Percentiles rank a stretch among this genome's conserved stretches.
These are phyloP conservation scores for Talaromyces nanjingensis DNA, from an alignment of 495 filamentous ascomycete genomes.

Conservation along the genomic window DNA sequence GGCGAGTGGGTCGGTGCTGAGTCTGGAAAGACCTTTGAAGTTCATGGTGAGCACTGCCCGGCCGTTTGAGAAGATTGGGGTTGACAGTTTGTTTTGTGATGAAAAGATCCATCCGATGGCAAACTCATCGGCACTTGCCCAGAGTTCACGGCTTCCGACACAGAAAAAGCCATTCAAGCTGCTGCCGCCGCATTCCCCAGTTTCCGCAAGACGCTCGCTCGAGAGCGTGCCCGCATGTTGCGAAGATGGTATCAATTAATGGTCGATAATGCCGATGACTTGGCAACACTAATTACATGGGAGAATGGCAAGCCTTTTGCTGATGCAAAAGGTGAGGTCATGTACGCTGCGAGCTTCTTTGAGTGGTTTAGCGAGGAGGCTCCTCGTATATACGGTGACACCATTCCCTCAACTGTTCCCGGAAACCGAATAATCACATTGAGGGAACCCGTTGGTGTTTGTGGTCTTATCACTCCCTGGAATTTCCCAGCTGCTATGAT, in stretches of 20 bases:
- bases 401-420: constrained; percentile 51
- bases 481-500: constrained; percentile 85
- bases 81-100: background rate
- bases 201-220: constrained; percentile 68
- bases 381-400: constrained; percentile 62
- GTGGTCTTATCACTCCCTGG: constrained; percentile 45
- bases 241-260: constrained; percentile 48
- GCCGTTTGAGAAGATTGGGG: constrained; percentile 4
- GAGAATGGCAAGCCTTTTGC: constrained; percentile 72
- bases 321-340: constrained; percentile 67
- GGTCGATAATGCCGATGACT: constrained; percentile 66
- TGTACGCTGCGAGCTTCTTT: constrained; percentile 71
- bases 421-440: constrained; percentile 30
- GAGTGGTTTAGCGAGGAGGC: constrained; percentile 81
- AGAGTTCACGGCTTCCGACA: constrained; percentile 70
- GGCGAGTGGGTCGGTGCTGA: constrained; percentile 73
- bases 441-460: constrained; percentile 31
- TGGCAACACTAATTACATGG: constrained; percentile 54
- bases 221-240: constrained; percentile 61
- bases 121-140: constrained; percentile 75
- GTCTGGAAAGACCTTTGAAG: constrained; percentile 75
- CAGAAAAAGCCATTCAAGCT: constrained; percentile 68
- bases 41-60: constrained; percentile 46
- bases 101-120: constrained; percentile 69
- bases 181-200: constrained; percentile 67